Evolutionary conservation across 176 grass and related monocot genomes (phyloP).

Genomic region (Raddia distichophylla): DNA sequence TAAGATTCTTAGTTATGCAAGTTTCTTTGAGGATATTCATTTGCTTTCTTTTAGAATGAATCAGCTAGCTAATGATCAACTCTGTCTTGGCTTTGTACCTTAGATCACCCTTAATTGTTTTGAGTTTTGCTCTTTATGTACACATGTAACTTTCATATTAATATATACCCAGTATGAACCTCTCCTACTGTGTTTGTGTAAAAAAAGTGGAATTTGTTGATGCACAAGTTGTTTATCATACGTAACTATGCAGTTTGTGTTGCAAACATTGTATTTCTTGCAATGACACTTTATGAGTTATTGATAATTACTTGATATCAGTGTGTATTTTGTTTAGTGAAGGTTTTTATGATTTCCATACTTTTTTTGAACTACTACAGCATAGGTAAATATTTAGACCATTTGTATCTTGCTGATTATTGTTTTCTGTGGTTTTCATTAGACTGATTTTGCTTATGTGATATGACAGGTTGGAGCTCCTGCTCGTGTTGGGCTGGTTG

Average conservation of each 20-base stretch:
- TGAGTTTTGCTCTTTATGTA: no score
- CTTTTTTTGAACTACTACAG: not conserved
- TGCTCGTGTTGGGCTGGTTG: constrained; percentile 85
- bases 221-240: no score
- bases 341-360: not conserved
- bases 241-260: not conserved
- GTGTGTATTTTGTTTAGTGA: not conserved
- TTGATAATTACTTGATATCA: not conserved
- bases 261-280: not conserved
- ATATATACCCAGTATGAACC: no score
- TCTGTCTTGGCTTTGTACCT: no score
- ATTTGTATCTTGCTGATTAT: not conserved
- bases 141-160: no score
- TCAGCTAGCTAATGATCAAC: no score
- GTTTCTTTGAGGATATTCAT: no score
- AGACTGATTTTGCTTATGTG: not conserved
- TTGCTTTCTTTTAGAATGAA: no score
- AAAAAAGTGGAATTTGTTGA: no score
- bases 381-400: no score
- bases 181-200: no score
- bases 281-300: not conserved
- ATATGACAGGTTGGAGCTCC: constrained; percentile 72
- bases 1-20: not conserved
- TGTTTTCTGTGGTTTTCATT: not conserved
- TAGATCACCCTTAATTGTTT: no score